Evolutionary conservation across 306 rosid species (phyloP), one percentile per base, ranked within the genome.

Genomic region (Mucuna pruriens): DNA sequence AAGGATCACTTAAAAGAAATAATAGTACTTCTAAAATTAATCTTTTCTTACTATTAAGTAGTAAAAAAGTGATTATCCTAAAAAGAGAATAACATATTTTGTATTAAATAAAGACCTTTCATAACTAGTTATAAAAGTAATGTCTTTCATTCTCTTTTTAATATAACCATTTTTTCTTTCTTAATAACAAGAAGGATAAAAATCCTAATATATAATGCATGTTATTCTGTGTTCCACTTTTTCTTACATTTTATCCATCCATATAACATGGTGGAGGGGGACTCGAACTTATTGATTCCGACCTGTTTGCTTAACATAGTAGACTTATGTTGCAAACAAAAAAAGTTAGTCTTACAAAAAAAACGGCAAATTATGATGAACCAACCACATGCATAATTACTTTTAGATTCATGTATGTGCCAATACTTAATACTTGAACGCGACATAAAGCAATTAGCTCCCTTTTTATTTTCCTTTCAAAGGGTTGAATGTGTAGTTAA

Each of bases 391-490:
- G n/a, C n/a, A n/a, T 9, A 34, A 67, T 67, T 17, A 12, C n/a
- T 39, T 67, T 20, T 52, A 39, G 33, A 20, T 67, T 38, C 31
- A 67, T 26, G 1, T 20, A 22, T 48, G 55, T 9, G 29, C 55
- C 34, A 39, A 39, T 66, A 66, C n/a, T n/a, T n/a, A n/a, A n/a
- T 67, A 67, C 51, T 15, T 68, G 74, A 42, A 68, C n/a, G 74
- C 13, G 54, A 20, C 12, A 7, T 34, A 40, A 42, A 68, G 33
- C 19, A 66, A 3, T 3, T 29, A 3, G 31, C 31, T 29, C 31
- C 31, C 31, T 29, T 3, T 29, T 29, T 29, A 29, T 3, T 29
- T 29, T 29, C 31, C 31, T 29, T 29, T 29, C 31, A 29, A 29
- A 1, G 31, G 3, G 31, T 29, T 1, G 31, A 29, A 13, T 1